Base-by-base conservation (phyloP, 202 grass and related monocot genomes). In the Zoysia matrella region DNA sequence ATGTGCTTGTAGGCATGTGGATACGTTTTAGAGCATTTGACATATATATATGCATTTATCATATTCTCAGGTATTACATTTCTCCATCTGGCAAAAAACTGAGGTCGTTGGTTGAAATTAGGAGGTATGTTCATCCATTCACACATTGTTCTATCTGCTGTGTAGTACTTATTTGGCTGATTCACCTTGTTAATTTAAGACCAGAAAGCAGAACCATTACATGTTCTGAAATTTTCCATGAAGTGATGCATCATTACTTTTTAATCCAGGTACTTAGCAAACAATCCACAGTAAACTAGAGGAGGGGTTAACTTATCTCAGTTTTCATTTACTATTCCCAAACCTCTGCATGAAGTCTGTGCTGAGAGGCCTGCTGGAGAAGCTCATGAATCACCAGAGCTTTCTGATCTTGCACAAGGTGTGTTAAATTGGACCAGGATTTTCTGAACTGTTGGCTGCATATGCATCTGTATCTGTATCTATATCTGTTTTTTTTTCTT, bases 261-360 rank as follows among this genome's bases (percentile, higher is more conserved):
- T 30, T 80, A 60, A 65, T 89, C 54, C 83, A 98, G 95, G 90
- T 98, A 92, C 77, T 91, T 98, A 86, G 67, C 73, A 69, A 65
- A 94, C 49, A 89, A 91, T 60, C 89, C 90, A 49, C 54, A 91
- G 53, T 89, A 88, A 47, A 73, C 87, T 65, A 72, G 48, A n/a
- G 76, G 94, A 86, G 95, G 92, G 49, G 82, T 93, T 76, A 89
- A 74, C 51, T 78, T 93, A 72, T 84, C 83, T 70, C 92, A 92
- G 74, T 98, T 98, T 69, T 98, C 95, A 0, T 94, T 98, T 85
- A 65, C 88, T 57, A 87, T 47, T 53, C 95, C 95, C 8, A 90
- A 81, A 85, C 95, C 95, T 71, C 76, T 98, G 9, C 69, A 94
- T 75, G 82, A 93, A 69, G 91, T 86, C 47, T 87, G 89, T 44